Evolutionary conservation across 768 basidiomycete genomes (phyloP), one percentile per base, ranked within the genome.

Genomic region (Leccinum incarnatum): DNA sequence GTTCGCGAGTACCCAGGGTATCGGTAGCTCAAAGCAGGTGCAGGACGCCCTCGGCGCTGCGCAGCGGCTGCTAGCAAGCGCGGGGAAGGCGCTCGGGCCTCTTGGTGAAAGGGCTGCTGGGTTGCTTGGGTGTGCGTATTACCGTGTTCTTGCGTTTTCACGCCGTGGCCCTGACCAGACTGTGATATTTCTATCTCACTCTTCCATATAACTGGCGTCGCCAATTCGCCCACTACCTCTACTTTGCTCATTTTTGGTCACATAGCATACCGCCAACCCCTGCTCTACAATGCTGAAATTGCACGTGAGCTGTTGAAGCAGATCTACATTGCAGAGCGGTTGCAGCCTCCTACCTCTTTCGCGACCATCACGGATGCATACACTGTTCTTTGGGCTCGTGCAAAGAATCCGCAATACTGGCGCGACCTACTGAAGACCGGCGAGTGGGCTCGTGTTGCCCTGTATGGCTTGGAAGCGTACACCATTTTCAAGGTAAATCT

Each of bases 401-500:
- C 85, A 17, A 77, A 74, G 54, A 83, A 81, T 69, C 72, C 77
- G 0, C 75, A 76, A 23, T 90, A 86, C 73, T 86, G 87, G 83
- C 80, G 85, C 11, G 77, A 82, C 58, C 70, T 86, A 14, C 67
- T 83, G 14, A 72, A 77, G 65, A 85, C 77, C 51, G 91, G 92
- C 7, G 85, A 91, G 65, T 82, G 85, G 74, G 80, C 79, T 6
- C 80, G 81, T 65, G 78, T 93, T 25, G 85, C 85, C 10, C 72
- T 93, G 17, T 92, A 93, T 69, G 91, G 83, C 9, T 68, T 93
- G 23, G 92, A 96, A 76, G 93, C 91, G 32, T 96, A 95, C 70
- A 87, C 88, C 15, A 88, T 96, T 66, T 96, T 90, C 81, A 91
- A 91, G 79, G 90, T 88, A 61, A 34, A 83, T 25, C 6, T 11